Evolutionary conservation across 1,284 basidiomycete genomes (phyloP), one percentile per base, ranked within the genome.

Genomic region (Apiotrichum domesticum): DNA sequence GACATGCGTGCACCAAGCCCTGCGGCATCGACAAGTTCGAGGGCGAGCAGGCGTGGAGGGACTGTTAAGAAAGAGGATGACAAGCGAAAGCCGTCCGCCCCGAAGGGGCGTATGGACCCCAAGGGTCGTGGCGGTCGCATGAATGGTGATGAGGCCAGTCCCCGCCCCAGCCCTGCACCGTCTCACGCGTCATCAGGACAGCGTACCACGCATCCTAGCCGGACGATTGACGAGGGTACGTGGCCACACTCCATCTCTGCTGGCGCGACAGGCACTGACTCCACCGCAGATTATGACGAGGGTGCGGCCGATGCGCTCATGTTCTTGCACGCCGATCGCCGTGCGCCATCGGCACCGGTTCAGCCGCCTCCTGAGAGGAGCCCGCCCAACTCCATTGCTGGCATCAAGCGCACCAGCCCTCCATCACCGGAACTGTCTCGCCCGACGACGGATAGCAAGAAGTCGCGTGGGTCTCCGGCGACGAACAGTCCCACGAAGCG

Each of bases 281-380:
- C 37, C 13, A 3, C 9, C 37, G n/a, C 35, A 76, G 75, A 77
- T 51, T 77, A 77, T 54, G 75, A 77, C 62, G 75, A 76, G 61
- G 72, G 73, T 8, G 47, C 46, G 11, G 72, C 68, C 15, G 74
- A 76, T 54, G 75, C 75, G 39, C 63, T 77, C 15, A 74, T 77
- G 73, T 64, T 67, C 14, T 62, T 76, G n/a, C 70, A 72, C 48
- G 68, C 72, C 3, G 71, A 74, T 56, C 67, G 70, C 40, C 53
- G 59, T 4, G 47, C 56, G 37, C 51, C 58, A 3, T 46, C 58
- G 6, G 54, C 65, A 2, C 54, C 57, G 8, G 48, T 54, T 51
- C 52, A 46, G 45, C 59, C 51, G 53, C 60, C 11, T 41, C 6
- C 15, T 6, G 41, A 51, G 9, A 55, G 14, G 33, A 62, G 37